phyloP scores from a whole-genome alignment of 768 basidiomycete species.

The Naganishia onofrii region DNA sequence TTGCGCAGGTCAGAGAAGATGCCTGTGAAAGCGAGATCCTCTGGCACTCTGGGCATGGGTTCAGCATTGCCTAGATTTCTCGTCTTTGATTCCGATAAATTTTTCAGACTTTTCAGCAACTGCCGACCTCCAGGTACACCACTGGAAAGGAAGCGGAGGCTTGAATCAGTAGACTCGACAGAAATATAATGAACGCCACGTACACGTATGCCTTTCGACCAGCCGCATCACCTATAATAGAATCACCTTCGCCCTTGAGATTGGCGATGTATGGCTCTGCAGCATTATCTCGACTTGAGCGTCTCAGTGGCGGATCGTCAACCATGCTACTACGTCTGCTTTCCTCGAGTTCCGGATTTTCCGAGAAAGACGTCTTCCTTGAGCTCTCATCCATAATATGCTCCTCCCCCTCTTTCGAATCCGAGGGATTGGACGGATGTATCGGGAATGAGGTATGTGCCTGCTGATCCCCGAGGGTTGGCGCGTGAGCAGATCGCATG shows the following conservation, averaged over 20 bases:
- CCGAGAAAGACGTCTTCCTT: slow-evolving; percentile 24
- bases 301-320: not conserved
- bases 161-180: not conserved
- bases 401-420: not conserved
- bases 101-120: slow-evolving; percentile 46
- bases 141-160: not conserved
- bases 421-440: not conserved
- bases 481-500: slow-evolving; percentile 16
- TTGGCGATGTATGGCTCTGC: slow-evolving; percentile 30
- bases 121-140: slow-evolving; percentile 32
- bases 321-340: slow-evolving; percentile 16
- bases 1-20: slow-evolving; percentile 50
- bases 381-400: not conserved
- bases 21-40: slow-evolving; percentile 46
- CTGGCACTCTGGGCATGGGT: slow-evolving; percentile 38
- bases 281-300: slow-evolving; percentile 15
- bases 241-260: slow-evolving; percentile 18
- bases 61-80: slow-evolving; percentile 31
- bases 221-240: slow-evolving; percentile 27
- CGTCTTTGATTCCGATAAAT: slow-evolving; percentile 37
- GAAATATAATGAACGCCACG: not conserved
- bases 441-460: slow-evolving; percentile 13
- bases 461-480: slow-evolving; percentile 12
- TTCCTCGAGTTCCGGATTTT: not conserved
- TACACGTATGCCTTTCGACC: slow-evolving; percentile 33